Conservation (phyloP, 768 basidiomycete genomes). For the Boletus eberwhitei region DNA sequence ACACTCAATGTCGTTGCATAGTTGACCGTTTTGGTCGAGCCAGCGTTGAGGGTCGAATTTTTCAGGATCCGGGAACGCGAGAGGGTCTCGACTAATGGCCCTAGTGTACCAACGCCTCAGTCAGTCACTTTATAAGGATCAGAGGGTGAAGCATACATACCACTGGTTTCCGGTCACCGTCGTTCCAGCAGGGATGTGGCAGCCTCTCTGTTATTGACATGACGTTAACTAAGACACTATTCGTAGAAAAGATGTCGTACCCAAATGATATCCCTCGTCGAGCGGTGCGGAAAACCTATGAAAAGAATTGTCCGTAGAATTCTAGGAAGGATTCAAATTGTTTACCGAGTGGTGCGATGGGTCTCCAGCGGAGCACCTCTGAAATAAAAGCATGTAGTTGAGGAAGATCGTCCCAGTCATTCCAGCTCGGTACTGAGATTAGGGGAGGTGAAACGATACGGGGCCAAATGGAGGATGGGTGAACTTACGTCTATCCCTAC, state of each 20-base stretch:
- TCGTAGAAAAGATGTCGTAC: slow-evolving; percentile 24
- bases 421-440: slow-evolving; percentile 34
- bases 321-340: no score
- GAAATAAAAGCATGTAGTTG: slow-evolving; percentile 37
- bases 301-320: not conserved
- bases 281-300: slow-evolving; percentile 52
- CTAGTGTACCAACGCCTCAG: slow-evolving; percentile 14
- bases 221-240: slow-evolving; percentile 28
- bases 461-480: not conserved
- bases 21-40: slow-evolving; percentile 40
- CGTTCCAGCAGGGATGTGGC: slow-evolving; percentile 24
- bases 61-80: slow-evolving; percentile 55
- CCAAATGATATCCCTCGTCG: slow-evolving; percentile 63
- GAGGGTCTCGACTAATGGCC: slow-evolving; percentile 55
- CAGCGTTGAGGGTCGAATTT: slow-evolving; percentile 56
- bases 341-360: slow-evolving; percentile 28
- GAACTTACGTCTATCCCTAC: slow-evolving; percentile 31
- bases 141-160: not conserved
- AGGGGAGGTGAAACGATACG: not conserved
- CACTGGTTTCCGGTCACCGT: slow-evolving; percentile 20
- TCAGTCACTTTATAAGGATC: not conserved
- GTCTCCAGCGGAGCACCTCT: slow-evolving; percentile 39
- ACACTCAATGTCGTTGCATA: slow-evolving; percentile 45
- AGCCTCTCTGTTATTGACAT: slow-evolving; percentile 10
- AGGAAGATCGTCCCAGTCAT: slow-evolving; percentile 32